Evolutionary conservation across 257 asterid species (phyloP).

Genomic region (Eucommia ulmoides): DNA sequence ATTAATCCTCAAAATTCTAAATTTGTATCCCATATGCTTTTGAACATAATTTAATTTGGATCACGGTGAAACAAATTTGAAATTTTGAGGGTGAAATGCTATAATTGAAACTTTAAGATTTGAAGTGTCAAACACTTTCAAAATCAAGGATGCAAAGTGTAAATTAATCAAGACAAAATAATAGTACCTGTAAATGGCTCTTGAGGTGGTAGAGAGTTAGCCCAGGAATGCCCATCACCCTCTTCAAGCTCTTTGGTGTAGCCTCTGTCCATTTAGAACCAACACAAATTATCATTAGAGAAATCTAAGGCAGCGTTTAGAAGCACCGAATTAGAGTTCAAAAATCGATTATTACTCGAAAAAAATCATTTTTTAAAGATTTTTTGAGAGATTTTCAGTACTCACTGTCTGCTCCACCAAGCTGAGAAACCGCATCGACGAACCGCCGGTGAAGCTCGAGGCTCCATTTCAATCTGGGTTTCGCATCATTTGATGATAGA

Average conservation of each 20-base stretch:
- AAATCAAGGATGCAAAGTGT: no score
- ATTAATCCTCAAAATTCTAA: background rate
- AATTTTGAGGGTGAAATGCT: no score
- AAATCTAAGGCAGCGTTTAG: no score
- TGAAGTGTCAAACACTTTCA: no score
- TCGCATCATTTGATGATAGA: constrained; percentile 79
- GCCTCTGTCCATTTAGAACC: constrained; percentile 54
- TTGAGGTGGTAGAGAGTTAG: constrained; percentile 89
- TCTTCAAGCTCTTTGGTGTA: constrained; percentile 92
- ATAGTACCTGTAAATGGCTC: constrained; percentile 79
- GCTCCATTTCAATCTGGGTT: constrained; percentile 90
- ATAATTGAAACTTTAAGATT: no score
- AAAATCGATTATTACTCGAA: background rate
- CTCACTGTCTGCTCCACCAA: constrained; percentile 91
- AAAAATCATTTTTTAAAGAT: background rate
- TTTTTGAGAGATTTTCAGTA: constrained; percentile 15
- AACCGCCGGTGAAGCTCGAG: constrained; percentile 70
- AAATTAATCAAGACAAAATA: no score
- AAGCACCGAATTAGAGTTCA: background rate
- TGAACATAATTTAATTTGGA: background rate
- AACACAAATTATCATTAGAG: no score
- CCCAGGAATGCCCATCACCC: constrained; percentile 79
- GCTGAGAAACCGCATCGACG: constrained; percentile 53
- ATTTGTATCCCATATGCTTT: background rate
- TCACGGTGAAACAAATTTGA: no score